phyloP scores from a whole-genome alignment of 495 filamentous ascomycete genomes.

The Xylaria venustula region DNA sequence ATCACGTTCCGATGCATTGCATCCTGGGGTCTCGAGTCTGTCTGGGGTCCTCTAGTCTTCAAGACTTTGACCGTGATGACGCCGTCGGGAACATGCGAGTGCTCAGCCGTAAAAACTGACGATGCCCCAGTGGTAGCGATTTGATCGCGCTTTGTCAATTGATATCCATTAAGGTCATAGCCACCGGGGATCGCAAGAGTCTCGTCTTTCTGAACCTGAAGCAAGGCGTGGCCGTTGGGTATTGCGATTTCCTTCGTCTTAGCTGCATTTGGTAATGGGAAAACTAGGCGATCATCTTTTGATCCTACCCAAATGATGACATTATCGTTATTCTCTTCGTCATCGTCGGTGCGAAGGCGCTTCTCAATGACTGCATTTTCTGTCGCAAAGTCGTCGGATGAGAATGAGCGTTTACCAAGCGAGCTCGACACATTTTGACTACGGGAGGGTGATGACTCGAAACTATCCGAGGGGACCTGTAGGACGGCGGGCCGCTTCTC shows the following conservation, averaged over 20 bases:
- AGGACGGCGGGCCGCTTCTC: slow-evolving; percentile 41
- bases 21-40: slow-evolving; percentile 33
- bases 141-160: slow-evolving; percentile 43
- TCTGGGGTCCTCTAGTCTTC: slow-evolving; percentile 38
- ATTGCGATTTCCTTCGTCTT: slow-evolving; percentile 44
- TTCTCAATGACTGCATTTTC: slow-evolving; percentile 35
- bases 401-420: slow-evolving; percentile 42
- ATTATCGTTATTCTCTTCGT: slow-evolving; percentile 29
- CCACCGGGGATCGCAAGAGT: slow-evolving; percentile 40
- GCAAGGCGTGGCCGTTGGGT: slow-evolving; percentile 42
- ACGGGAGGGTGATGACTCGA: slow-evolving; percentile 24
- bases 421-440: slow-evolving; percentile 34
- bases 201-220: slow-evolving; percentile 43
- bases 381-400: slow-evolving; percentile 29
- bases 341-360: slow-evolving; percentile 30
- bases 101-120: slow-evolving; percentile 49
- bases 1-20: slow-evolving; percentile 42
- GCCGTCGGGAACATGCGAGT: slow-evolving; percentile 41
- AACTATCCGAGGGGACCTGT: slow-evolving; percentile 21
- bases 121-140: slow-evolving; percentile 46
- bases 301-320: slow-evolving; percentile 49
- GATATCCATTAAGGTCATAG: slow-evolving; percentile 43
- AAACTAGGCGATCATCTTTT: slow-evolving; percentile 39
- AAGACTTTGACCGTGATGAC: slow-evolving; percentile 51
- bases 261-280: slow-evolving; percentile 38